Conservation (phyloP, 306 rosid species). For the Crotalaria pallida region DNA sequence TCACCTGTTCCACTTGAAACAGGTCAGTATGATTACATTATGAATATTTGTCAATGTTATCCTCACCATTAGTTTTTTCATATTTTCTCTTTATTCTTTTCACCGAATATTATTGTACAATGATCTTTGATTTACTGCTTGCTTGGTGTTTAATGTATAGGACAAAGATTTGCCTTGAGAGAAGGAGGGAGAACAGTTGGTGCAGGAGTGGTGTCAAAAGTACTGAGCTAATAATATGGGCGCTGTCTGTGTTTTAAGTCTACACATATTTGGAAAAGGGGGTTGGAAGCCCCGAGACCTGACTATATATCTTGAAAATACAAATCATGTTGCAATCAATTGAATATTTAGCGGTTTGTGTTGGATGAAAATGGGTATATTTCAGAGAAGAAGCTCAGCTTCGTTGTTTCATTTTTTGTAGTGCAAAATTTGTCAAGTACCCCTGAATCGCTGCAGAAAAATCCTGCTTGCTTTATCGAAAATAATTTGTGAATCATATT, state of each 20-base stretch:
- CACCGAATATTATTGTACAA: not conserved
- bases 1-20: conserved; percentile 85
- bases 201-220: conserved; percentile 98
- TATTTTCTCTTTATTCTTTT: not conserved
- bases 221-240: conserved; percentile 45
- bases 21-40: conserved; percentile 44
- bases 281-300: conserved; percentile 13
- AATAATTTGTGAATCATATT: conserved; percentile 41
- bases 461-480: conserved; percentile 2
- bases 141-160: conserved; percentile 38
- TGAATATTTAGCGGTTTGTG: conserved; percentile 20
- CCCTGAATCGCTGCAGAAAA: conserved; percentile 20
- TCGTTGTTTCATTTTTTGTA: conserved; percentile 39
- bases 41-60: not conserved
- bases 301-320: conserved; percentile 27
- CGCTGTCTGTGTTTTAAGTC: not conserved
- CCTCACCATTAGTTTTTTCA: not conserved
- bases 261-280: conserved; percentile 25
- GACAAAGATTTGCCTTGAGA: conserved; percentile 98
- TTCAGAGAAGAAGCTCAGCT: conserved; percentile 32
- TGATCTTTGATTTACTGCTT: not conserved
- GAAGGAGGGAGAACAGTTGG: conserved; percentile 99
- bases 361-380: conserved; percentile 32
- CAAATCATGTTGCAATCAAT: conserved; percentile 32
- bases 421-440: conserved; percentile 31